phyloP scores from a whole-genome alignment of 768 basidiomycete species.

The Polyporus arcularius region DNA sequence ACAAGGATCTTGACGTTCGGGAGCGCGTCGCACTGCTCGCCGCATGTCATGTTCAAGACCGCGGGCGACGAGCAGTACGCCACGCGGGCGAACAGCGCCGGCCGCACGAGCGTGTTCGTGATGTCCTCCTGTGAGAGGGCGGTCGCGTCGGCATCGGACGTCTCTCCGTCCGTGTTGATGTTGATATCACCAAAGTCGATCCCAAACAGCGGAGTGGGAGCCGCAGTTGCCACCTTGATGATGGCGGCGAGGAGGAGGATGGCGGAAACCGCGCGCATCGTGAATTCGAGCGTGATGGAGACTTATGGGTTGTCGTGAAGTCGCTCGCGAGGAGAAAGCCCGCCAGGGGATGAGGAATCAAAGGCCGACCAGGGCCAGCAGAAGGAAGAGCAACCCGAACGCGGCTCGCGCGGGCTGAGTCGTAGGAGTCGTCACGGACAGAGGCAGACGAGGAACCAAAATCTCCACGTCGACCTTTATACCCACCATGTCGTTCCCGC shows the following conservation, averaged over 20 bases:
- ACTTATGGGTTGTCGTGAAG: neutral
- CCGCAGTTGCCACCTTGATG: neutral
- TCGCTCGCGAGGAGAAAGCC: neutral
- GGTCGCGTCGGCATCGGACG: neutral
- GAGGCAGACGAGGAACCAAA: neutral
- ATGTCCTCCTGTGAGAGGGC: slow-evolving; percentile 13
- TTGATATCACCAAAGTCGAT: slow-evolving; percentile 11
- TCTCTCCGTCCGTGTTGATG: neutral
- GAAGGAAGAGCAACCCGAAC: neutral
- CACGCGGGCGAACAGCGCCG: slow-evolving; percentile 38
- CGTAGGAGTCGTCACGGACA: neutral
- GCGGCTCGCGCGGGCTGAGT: neutral
- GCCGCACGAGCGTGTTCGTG: slow-evolving; percentile 25
- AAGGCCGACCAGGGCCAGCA: slow-evolving; percentile 9
- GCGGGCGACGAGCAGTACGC: slow-evolving; percentile 38
- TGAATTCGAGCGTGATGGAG: neutral
- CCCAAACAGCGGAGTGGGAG: slow-evolving; percentile 16
- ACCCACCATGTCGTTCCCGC: neutral
- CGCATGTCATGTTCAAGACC: slow-evolving; percentile 38
- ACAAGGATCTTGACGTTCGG: slow-evolving; percentile 11
- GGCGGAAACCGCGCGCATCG: slow-evolving; percentile 2
- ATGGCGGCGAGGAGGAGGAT: neutral
- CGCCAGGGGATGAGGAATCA: slow-evolving; percentile 3
- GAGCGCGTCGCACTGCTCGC: slow-evolving; percentile 34
- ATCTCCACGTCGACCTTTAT: neutral